These are phyloP conservation scores for Davidsoniella virescens DNA, from an alignment of 2,329 filamentous ascomycete species.

Conservation along the genomic window DNA sequence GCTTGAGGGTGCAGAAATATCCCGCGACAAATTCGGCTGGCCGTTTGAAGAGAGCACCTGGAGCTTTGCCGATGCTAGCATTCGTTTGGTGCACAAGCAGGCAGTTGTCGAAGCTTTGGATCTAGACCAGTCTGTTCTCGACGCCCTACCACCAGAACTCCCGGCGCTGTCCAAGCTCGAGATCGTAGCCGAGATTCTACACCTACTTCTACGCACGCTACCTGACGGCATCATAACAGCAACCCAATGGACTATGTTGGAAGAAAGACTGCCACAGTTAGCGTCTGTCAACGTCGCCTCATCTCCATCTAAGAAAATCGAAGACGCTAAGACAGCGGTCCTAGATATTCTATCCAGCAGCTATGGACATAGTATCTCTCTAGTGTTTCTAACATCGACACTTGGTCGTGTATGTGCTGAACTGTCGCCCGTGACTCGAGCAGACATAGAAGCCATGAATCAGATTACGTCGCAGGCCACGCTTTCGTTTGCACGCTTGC, in stretches of 20 bases:
- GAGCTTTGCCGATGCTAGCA: constrained; percentile 14
- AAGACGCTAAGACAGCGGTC: constrained; percentile 35
- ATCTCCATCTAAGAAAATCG: constrained; percentile 15
- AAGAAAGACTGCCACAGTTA: constrained; percentile 33
- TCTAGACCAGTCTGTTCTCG: constrained; percentile 43
- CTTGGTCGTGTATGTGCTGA: constrained; percentile 39
- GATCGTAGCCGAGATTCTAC: constrained; percentile 50
- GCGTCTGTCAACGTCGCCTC: constrained; percentile 17
- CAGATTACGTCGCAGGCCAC: constrained; percentile 12
- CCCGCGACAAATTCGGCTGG: constrained; percentile 39
- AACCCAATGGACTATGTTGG: constrained; percentile 50
- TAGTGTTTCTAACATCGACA: constrained; percentile 73
- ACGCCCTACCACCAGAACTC: constrained; percentile 46
- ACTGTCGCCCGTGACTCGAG: constrained; percentile 21
- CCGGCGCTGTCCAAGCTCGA: constrained; percentile 56
- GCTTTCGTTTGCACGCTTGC: constrained; percentile 31
- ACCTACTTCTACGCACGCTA: constrained; percentile 59
- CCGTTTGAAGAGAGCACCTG: constrained; percentile 35
- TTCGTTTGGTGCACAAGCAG: constrained; percentile 17
- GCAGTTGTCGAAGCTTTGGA: constrained; percentile 54
- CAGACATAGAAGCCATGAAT: constrained; percentile 10
- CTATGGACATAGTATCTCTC: constrained; percentile 72
- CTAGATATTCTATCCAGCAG: constrained; percentile 58
- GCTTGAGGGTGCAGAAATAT: constrained; percentile 36
- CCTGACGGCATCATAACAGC: constrained; percentile 64